phyloP scores from a whole-genome alignment of 2,329 filamentous ascomycete genomes.

The Chrysoporthe austroafricana region DNA sequence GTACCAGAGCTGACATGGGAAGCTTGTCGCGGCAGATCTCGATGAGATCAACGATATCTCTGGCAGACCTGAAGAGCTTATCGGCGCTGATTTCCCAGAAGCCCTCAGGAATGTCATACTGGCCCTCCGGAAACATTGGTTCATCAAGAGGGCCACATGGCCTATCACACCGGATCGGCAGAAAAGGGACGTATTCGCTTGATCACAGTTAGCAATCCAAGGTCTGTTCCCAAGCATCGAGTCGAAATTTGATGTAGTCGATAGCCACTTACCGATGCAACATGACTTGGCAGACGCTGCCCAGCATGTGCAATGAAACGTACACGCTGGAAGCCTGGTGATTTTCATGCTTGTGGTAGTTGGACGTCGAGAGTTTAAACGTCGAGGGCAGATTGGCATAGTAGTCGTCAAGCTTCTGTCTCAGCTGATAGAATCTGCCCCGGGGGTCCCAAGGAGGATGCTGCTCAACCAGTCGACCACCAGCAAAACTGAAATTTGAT shows the following conservation, averaged over 20 bases:
- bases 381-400: slow-evolving; percentile 57
- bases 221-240: background rate
- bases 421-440: slow-evolving; percentile 59
- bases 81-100: slow-evolving; percentile 69
- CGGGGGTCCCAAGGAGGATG: slow-evolving; percentile 62
- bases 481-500: slow-evolving; percentile 57
- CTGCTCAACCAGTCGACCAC: slow-evolving; percentile 55
- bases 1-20: slow-evolving; percentile 69
- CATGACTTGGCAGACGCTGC: slow-evolving; percentile 68
- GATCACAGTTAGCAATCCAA: slow-evolving; percentile 3
- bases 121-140: slow-evolving; percentile 54
- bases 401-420: slow-evolving; percentile 55
- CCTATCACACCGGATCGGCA: slow-evolving; percentile 57
- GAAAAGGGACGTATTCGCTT: slow-evolving; percentile 66
- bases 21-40: slow-evolving; percentile 64
- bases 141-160: slow-evolving; percentile 63
- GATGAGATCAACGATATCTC: slow-evolving; percentile 67
- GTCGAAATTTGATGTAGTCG: background rate
- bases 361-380: slow-evolving; percentile 61
- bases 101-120: slow-evolving; percentile 46
- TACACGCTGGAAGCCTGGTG: slow-evolving; percentile 66
- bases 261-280: slow-evolving; percentile 53
- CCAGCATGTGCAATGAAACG: slow-evolving; percentile 68
- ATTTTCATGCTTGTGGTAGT: slow-evolving; percentile 69
- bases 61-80: slow-evolving; percentile 64